phyloP scores from a whole-genome alignment of 495 filamentous ascomycete genomes.

The Podospora tetraspora region DNA sequence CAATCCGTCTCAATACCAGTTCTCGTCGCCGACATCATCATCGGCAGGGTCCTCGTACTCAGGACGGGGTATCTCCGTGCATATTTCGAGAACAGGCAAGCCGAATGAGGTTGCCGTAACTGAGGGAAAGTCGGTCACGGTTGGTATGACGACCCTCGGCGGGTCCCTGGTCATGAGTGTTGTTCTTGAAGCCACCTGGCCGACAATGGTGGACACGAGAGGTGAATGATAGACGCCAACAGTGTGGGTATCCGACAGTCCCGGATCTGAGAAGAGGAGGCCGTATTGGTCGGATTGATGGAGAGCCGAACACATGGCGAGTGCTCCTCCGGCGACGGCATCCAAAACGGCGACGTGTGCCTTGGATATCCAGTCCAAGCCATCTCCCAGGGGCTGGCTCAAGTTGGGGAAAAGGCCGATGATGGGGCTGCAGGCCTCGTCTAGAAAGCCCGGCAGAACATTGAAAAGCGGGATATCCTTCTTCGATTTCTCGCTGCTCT shows the following conservation, averaged over 20 bases:
- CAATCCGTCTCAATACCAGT: not conserved
- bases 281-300: slow-evolving; percentile 17
- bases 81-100: not conserved
- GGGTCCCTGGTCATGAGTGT: slow-evolving; percentile 16
- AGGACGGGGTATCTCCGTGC: not conserved
- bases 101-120: slow-evolving; percentile 11
- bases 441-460: slow-evolving; percentile 16
- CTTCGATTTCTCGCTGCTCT: not conserved
- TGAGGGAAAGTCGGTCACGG: slow-evolving; percentile 10
- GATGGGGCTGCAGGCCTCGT: slow-evolving; percentile 6
- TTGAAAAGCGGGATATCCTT: slow-evolving; percentile 8
- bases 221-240: slow-evolving; percentile 16
- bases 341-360: slow-evolving; percentile 17
- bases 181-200: slow-evolving; percentile 13
- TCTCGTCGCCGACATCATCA: not conserved
- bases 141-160: slow-evolving; percentile 10
- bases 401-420: slow-evolving; percentile 14
- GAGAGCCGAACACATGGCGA: slow-evolving; percentile 12
- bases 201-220: slow-evolving; percentile 15
- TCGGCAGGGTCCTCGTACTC: not conserved
- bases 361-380: slow-evolving; percentile 12
- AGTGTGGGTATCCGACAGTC: slow-evolving; percentile 12
- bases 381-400: slow-evolving; percentile 7
- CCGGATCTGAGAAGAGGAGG: slow-evolving; percentile 15
- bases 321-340: slow-evolving; percentile 5